Percentiles rank a stretch among this genome's conserved stretches.
Conservation (phyloP, 2,329 filamentous ascomycete genomes). For the Aspergillus pseudotamarii region DNA sequence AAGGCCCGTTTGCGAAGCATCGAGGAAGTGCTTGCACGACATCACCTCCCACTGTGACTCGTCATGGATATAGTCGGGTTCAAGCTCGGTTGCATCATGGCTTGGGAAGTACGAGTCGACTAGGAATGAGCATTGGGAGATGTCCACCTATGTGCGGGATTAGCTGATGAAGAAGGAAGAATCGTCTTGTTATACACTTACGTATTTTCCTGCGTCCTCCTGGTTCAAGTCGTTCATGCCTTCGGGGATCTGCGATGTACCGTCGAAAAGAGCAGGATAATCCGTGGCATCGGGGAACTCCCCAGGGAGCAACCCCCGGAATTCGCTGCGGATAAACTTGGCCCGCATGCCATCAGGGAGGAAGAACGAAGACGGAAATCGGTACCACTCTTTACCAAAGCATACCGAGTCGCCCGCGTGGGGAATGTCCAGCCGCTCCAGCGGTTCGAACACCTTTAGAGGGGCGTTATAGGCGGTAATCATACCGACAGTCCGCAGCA, state of each 20-base stretch:
- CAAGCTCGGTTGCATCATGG: conserved; percentile 62
- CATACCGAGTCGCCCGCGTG: conserved; percentile 72
- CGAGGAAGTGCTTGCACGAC: conserved; percentile 77
- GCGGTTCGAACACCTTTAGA: conserved; percentile 60
- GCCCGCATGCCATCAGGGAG: conserved; percentile 79
- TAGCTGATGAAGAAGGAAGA: conserved; percentile 2
- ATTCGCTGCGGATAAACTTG: conserved; percentile 90
- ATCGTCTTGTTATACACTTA: conserved; percentile 44
- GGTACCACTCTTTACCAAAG: conserved; percentile 97
- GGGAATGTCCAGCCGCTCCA: conserved; percentile 55
- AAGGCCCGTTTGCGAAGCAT: conserved; percentile 72
- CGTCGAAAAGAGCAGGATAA: conserved; percentile 73
- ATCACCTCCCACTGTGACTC: conserved; percentile 75
- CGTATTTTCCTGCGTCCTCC: conserved; percentile 86
- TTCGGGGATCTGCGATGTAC: conserved; percentile 77
- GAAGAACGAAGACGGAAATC: conserved; percentile 92
- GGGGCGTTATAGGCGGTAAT: conserved; percentile 84
- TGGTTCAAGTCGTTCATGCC: conserved; percentile 93
- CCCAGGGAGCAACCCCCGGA: conserved; percentile 83
- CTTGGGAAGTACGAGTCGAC: conserved; percentile 82
- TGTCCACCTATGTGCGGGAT: conserved; percentile 57
- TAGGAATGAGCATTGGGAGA: conserved; percentile 76
- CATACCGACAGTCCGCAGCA: conserved; percentile 74
- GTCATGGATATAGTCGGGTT: conserved; percentile 80
- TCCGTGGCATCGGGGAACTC: conserved; percentile 77